These are phyloP conservation scores for Thielaviopsis musarum DNA, from an alignment of 2,329 filamentous ascomycete genomes.

Conservation along the genomic window DNA sequence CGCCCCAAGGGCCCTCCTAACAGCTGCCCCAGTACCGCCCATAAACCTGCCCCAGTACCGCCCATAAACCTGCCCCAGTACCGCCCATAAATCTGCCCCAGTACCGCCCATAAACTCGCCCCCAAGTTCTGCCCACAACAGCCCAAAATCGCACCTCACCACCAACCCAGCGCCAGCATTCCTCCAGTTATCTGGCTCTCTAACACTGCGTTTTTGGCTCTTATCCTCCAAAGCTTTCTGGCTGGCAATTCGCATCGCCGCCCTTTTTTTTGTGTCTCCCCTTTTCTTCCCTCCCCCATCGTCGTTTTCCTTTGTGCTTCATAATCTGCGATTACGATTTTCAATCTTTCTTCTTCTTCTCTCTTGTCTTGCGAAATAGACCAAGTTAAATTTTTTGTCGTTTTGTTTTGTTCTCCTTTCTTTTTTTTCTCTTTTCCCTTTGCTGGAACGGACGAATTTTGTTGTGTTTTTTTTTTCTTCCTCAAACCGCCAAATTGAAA, in stretches of 20 bases:
- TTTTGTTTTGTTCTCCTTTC: not conserved
- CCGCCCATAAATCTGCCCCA: too few relatives aligned
- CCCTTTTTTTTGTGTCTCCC: not conserved
- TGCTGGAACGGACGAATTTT: not conserved
- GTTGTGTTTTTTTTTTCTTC: not conserved
- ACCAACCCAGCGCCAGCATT: too few relatives aligned
- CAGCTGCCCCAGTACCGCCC: too few relatives aligned
- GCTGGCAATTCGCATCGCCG: not conserved
- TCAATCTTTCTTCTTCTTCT: not conserved
- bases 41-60: too few relatives aligned
- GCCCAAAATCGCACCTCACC: too few relatives aligned
- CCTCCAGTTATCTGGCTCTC: too few relatives aligned
- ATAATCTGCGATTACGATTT: constrained; percentile 12
- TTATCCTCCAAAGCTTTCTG: not conserved
- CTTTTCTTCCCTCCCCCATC: constrained; percentile 16
- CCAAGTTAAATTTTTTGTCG: not conserved
- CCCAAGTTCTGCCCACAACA: too few relatives aligned
- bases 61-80: too few relatives aligned
- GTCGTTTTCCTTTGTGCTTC: constrained; percentile 18
- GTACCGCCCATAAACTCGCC: too few relatives aligned
- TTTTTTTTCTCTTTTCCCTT: not conserved
- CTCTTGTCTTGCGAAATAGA: not conserved
- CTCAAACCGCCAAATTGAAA: not conserved
- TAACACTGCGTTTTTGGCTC: too few relatives aligned
- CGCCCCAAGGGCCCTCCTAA: too few relatives aligned